phyloP scores from a whole-genome alignment of 495 filamentous ascomycete species.

The Aspergillus ellipticus region DNA sequence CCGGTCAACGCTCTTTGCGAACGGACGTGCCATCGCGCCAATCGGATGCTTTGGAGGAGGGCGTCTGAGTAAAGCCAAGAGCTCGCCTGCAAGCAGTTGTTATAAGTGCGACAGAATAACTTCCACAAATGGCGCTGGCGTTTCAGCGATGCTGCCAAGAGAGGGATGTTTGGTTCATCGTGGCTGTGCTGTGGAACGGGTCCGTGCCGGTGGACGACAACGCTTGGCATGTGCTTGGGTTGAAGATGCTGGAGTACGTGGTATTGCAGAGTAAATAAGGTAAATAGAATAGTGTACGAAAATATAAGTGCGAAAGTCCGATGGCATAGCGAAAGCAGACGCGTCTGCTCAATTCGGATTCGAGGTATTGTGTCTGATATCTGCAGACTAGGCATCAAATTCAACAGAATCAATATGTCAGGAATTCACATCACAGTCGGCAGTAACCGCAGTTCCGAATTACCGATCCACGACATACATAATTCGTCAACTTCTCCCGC shows the following conservation, averaged over 20 bases:
- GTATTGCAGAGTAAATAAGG: too few relatives aligned
- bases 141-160: constrained; percentile 18
- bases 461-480: too few relatives aligned
- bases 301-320: too few relatives aligned
- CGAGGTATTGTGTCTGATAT: too few relatives aligned
- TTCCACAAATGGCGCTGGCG: constrained; percentile 20
- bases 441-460: too few relatives aligned
- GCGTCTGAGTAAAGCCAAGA: background rate
- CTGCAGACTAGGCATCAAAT: too few relatives aligned
- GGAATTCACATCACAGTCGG: too few relatives aligned
- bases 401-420: too few relatives aligned
- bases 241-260: background rate
- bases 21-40: background rate
- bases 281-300: too few relatives aligned
- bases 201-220: background rate
- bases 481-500: too few relatives aligned
- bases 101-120: constrained; percentile 16
- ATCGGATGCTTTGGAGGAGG: background rate
- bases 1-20: background rate
- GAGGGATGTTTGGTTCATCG: constrained; percentile 1
- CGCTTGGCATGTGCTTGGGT: background rate
- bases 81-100: background rate
- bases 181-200: background rate
- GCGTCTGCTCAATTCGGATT: too few relatives aligned
- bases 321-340: too few relatives aligned